Evolutionary conservation across 2,329 filamentous ascomycete genomes (phyloP), one percentile per base, ranked within the genome.

Genomic region (Penicillium corylophilum): DNA sequence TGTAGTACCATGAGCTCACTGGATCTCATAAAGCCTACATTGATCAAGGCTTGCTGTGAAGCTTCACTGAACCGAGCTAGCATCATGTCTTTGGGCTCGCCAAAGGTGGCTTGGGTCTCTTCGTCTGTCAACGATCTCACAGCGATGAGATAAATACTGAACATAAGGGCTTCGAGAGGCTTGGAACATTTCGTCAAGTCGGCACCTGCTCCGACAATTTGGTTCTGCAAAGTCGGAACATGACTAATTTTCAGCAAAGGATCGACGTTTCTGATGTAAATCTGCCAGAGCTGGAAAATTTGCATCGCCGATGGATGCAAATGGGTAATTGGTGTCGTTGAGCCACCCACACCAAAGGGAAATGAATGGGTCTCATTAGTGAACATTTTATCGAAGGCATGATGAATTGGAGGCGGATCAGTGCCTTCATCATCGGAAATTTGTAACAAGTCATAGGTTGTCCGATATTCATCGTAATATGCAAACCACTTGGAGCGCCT

Each of bases 341-440:
- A 38, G 35, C 35, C 35, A 38, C 35, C 16, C 35, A 38, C 35
- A 5, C 35, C 35, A 20, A 38, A 38, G 35, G 35, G 35, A 20
- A 38, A 38, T 20, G 35, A 20, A 38, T 22, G 16, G 13, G 16
- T 13, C 4, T 38, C 35, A 13, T 38, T 38, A 12, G 16, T 5
- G 35, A 38, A 38, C 35, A 38, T 38, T 13, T 38, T 38, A 18
- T 38, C 35, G 18, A 38, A 38, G 35, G 35, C 35, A 38, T 38
- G 35, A 38, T 38, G 35, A 38, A 38, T 38, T 20, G 35, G 35
- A 38, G 35, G 35, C 18, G 84, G 83, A 61, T 85, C 83, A 44
- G 53, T 29, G 38, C 79, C 76, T 16, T 81, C 79, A 42, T 84
- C 79, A n/a, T 79, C 82, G 3, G 81, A 83, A 55, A 83, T 80